These are phyloP conservation scores for Mucor circinelloides DNA, from an alignment of 371 early-diverging fungal genomes.

Conservation along the genomic window DNA sequence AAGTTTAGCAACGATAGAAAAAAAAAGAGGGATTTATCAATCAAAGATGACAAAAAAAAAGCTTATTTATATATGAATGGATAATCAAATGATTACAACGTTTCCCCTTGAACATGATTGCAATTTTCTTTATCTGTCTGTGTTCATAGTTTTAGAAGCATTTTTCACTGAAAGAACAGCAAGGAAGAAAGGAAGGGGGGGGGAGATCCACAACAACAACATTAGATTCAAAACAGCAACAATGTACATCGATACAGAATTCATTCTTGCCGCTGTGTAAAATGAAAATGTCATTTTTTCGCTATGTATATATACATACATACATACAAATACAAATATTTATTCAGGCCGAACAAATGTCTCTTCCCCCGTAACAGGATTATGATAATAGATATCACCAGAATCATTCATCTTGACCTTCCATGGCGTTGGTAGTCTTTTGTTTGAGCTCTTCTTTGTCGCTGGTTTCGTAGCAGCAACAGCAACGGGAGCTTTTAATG, in stretches of 20 bases:
- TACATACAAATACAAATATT: background rate
- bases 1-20: background rate
- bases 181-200: background rate
- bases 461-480: background rate
- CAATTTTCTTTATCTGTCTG: background rate
- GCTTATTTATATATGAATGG: background rate
- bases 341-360: conserved; percentile 4
- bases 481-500: background rate
- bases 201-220: no score
- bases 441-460: background rate
- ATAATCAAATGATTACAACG: background rate
- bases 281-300: no score
- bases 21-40: background rate
- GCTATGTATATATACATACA: no score
- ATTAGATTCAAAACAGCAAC: no score
- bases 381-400: conserved; percentile 12
- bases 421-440: conserved; percentile 14
- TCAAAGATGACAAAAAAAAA: background rate
- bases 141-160: background rate
- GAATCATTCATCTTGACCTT: conserved; percentile 9
- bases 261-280: no score
- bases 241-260: no score
- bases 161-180: background rate
- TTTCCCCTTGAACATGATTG: background rate
- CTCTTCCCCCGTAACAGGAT: conserved; percentile 10